Percentiles rank a stretch among this genome's conserved stretches.
These are phyloP conservation scores for Irpex lacteus DNA, from an alignment of 1,284 basidiomycete genomes.

Conservation along the genomic window DNA sequence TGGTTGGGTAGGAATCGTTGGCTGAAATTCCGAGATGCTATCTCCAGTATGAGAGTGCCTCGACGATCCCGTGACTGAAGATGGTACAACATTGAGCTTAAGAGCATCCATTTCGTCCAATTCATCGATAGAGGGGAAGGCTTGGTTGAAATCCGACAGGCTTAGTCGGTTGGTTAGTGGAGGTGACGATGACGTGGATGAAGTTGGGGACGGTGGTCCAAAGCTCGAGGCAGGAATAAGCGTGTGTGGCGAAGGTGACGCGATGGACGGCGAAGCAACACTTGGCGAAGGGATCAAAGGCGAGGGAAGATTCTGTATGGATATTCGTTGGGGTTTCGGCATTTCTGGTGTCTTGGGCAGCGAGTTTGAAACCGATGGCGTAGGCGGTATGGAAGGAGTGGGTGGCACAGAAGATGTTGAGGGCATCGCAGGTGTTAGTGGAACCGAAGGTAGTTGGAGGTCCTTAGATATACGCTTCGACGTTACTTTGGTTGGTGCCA, in stretches of 20 bases:
- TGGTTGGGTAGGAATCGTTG: constrained; percentile 11
- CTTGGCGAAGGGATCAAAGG: constrained; percentile 27
- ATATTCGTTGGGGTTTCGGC: constrained; percentile 20
- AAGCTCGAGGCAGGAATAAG: constrained; percentile 66
- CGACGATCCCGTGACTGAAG: constrained; percentile 19
- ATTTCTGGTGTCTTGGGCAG: constrained; percentile 13
- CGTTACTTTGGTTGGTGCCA: constrained; percentile 33
- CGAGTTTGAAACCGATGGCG: constrained; percentile 15
- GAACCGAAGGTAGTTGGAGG: constrained; percentile 23
- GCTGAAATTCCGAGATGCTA: not conserved
- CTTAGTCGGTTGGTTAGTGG: constrained; percentile 31
- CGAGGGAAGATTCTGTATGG: constrained; percentile 27
- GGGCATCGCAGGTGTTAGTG: constrained; percentile 14
- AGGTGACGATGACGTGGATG: constrained; percentile 43
- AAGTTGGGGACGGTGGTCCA: constrained; percentile 71
- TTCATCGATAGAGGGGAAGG: constrained; percentile 75
- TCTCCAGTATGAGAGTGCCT: constrained; percentile 12
- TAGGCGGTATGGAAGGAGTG: constrained; percentile 9
- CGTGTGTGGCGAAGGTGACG: constrained; percentile 44
- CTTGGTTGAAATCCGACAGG: constrained; percentile 53
- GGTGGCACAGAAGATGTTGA: constrained; percentile 16
- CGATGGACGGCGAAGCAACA: constrained; percentile 29
- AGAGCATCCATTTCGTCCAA: constrained; percentile 54
- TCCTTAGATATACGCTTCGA: constrained; percentile 56
- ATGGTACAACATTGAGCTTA: constrained; percentile 39